These are phyloP conservation scores for Stephania cephalantha DNA, from an alignment of 164 flowering plant species.

Conservation along the genomic window DNA sequence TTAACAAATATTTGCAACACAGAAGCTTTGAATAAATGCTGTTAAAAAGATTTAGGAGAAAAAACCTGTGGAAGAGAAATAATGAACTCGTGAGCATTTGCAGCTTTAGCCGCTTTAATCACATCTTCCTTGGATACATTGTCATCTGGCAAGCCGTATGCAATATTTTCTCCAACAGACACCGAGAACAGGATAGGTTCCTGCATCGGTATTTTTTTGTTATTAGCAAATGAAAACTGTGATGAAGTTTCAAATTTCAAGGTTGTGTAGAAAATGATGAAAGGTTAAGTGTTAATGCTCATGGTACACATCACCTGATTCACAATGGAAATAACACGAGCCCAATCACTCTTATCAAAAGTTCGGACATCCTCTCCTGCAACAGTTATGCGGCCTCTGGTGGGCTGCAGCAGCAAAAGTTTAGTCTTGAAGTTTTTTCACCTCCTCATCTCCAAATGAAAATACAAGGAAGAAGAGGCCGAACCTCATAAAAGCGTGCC, in stretches of 20 bases:
- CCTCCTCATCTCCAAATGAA: slow-evolving; percentile 1
- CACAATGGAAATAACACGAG: slow-evolving; percentile 78
- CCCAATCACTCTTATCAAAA: slow-evolving; percentile 98
- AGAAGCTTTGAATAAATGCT: not conserved
- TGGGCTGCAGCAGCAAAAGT: slow-evolving; percentile 53
- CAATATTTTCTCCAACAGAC: slow-evolving; percentile 97
- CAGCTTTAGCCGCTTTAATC: slow-evolving; percentile 92
- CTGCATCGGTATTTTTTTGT: slow-evolving; percentile 28
- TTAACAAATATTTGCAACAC: not conserved
- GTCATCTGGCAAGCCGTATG: slow-evolving; percentile 91
- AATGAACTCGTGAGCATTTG: slow-evolving; percentile 96
- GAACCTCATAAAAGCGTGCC: slow-evolving; percentile 95
- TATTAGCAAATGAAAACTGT: not conserved
- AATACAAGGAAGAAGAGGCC: slow-evolving; percentile 10
- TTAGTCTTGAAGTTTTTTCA: not conserved
- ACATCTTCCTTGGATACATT: slow-evolving; percentile 83
- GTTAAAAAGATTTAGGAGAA: not conserved
- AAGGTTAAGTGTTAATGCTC: not conserved
- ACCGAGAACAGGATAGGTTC: slow-evolving; percentile 94
- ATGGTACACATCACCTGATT: slow-evolving; percentile 56
- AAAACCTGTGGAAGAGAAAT: slow-evolving; percentile 89
- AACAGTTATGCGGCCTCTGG: slow-evolving; percentile 77
- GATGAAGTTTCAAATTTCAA: not conserved
- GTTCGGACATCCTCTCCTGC: slow-evolving; percentile 88
- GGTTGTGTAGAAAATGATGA: not conserved